Evolutionary conservation across 176 grass and related monocot species (phyloP).

Genomic region (Phyllostachys edulis): DNA sequence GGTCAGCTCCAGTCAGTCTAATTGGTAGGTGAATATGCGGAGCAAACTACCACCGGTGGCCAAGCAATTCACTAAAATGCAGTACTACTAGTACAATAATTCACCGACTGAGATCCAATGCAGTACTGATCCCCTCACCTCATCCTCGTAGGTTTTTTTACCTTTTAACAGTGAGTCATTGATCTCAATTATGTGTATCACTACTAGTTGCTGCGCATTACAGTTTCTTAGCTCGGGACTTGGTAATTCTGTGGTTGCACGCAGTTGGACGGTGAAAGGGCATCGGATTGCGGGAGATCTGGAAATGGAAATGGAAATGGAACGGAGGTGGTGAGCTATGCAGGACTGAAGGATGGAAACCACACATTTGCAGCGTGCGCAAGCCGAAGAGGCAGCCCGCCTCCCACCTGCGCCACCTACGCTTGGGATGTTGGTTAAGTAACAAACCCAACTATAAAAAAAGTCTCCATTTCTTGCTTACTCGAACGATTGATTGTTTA

Average conservation of each 20-base stretch:
- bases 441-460: neutral
- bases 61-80: too few species aligned
- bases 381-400: neutral
- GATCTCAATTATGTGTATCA: too few species aligned
- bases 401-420: constrained; percentile 56
- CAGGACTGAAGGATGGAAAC: constrained; percentile 61
- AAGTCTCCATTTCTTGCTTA: neutral
- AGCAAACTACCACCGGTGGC: too few species aligned
- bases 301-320: constrained; percentile 17
- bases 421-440: constrained; percentile 84
- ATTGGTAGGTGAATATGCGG: neutral
- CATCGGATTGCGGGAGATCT: constrained; percentile 34
- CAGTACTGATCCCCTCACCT: too few species aligned
- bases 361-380: constrained; percentile 65
- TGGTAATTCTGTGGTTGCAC: neutral
- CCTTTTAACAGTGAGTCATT: neutral
- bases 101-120: neutral
- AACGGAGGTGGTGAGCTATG: constrained; percentile 38
- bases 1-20: neutral
- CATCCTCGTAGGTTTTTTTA: too few species aligned
- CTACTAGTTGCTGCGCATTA: too few species aligned
- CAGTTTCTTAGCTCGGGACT: too few species aligned
- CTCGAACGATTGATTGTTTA: neutral
- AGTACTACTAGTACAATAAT: neutral
- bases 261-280: constrained; percentile 66